Evolutionary conservation across 805 yeast species (phyloP), one percentile per base, ranked within the genome.

Genomic region (Lipomyces mesembrius): DNA sequence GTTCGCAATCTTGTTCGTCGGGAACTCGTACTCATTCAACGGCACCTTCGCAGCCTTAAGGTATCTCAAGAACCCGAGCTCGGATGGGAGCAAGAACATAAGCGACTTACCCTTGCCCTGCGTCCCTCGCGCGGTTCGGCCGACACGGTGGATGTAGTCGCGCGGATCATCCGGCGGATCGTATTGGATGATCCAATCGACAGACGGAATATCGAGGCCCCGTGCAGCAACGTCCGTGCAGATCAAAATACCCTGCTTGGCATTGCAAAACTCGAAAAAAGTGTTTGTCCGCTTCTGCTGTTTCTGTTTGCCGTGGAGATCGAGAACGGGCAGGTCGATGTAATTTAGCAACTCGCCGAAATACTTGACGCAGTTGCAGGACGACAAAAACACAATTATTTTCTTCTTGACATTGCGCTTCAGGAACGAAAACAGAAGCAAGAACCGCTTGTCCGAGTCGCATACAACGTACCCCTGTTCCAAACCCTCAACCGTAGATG

Each of bases 91-190:
- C 77, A 95, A 83, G 79, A 95, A 95, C 98, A 95, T 93, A 69
- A 95, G 83, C 9, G 97, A 91, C 79, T 88, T 91, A 75, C 99
- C 99, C 77, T 88, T 88, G 65, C 97, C 98, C 59, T 85, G 77
- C 27, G 89, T 81, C 12, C 89, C 86, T 83, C 99, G 89, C 49
- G 99, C 99, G 34, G 99, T 95, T 83, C 99, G 89, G 72, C 99
- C 99, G 49, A 95, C 99, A 80, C 99, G 88, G 82, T 95, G 99
- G 73, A 95, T 95, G 79, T 95, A 95, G 80, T 95, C 98, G 81
- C 98, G 88, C 80, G 99, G 99, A 81, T 95, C 99, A 88, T 95
- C 99, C 78, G 99, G 99, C 64, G 99, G 99, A 79, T 95, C 99
- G 76, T 92, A 95, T 83, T 95, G 99, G 72, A 95, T 90, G 76